Evolutionary conservation across 495 filamentous ascomycete genomes (phyloP).

Genomic region (Penicillium cinerascens): DNA sequence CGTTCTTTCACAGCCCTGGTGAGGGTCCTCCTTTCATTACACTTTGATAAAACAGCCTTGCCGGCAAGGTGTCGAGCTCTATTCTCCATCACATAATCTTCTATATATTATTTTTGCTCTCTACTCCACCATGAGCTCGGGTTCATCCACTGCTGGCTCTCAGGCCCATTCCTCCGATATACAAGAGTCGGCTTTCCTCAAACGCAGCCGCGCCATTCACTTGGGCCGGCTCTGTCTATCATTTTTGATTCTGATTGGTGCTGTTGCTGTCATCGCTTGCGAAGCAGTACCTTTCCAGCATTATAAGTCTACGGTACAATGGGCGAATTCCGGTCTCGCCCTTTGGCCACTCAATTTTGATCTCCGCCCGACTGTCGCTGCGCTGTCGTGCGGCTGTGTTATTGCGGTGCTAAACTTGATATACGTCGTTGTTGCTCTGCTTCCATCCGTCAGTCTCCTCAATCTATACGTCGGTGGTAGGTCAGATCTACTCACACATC

Average conservation of each 20-base stretch:
- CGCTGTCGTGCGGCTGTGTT: slow-evolving; percentile 43
- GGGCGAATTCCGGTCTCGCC: slow-evolving; percentile 36
- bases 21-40: slow-evolving; percentile 10
- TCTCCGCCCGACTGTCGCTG: slow-evolving; percentile 41
- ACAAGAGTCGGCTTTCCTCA: slow-evolving; percentile 38
- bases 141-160: slow-evolving; percentile 25
- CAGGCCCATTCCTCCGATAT: slow-evolving; percentile 29
- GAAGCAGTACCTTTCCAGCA: slow-evolving; percentile 39
- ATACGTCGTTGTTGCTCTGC: slow-evolving; percentile 39
- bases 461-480: neutral
- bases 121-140: slow-evolving; percentile 22
- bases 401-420: slow-evolving; percentile 36
- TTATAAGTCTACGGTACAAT: slow-evolving; percentile 37
- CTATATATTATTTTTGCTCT: neutral
- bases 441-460: slow-evolving; percentile 35
- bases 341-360: slow-evolving; percentile 52
- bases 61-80: slow-evolving; percentile 18
- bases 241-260: slow-evolving; percentile 26
- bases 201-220: slow-evolving; percentile 35
- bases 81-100: neutral
- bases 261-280: slow-evolving; percentile 40
- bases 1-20: slow-evolving; percentile 11
- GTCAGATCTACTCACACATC: neutral
- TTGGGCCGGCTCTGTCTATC: slow-evolving; percentile 37
- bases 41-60: slow-evolving; percentile 14